Evolutionary conservation across 2,329 filamentous ascomycete genomes (phyloP), one percentile per base, ranked within the genome.

Genomic region (Colletotrichum eleusines): DNA sequence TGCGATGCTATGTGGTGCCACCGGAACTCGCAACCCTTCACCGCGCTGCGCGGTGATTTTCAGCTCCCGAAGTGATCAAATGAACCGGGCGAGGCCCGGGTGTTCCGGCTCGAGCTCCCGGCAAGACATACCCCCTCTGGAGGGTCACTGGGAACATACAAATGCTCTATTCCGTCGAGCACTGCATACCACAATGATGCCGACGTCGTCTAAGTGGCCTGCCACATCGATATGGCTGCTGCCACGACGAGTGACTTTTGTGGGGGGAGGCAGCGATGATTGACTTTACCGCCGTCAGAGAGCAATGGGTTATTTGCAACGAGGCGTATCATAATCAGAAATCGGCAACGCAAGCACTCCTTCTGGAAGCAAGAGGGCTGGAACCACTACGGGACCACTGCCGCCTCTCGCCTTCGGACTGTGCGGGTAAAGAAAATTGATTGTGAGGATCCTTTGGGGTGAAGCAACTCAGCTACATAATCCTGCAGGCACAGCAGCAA

Each of bases 401-500:
- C 23, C 53, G 55, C 20, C 18, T 40, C 26, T 44, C 42, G 9
- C 63, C 8, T 7, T 63, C 68, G 57, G 63, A 58, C 35, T 53
- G 44, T 57, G 63, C 57, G 68, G 57, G 26, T 58, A 67, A 42
- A 51, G 33, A 51, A 62, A 66, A 55, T 42, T 54, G n/a, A 53
- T 28, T 33, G 16, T 35, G 40, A 40, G 33, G 38, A 69, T 65
- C 46, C 53, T 31, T 54, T 54, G 66, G 66, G 59, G 28, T 40
- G 40, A 40, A 61, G 51, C n/a, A 60, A 54, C 31, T 23, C 55
- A 20, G 38, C 54, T 66, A 48, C 62, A 42, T 48, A 40, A 33
- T 53, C 60, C 46, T 69, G 67, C 67, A 55, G 48, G 48, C 54
- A 69, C 62, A 44, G 33, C 62, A 48, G 55, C 48, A 42, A 31